Evolutionary conservation across 1,284 basidiomycete genomes (phyloP).

Genomic region (Ceratobasidium sp.): DNA sequence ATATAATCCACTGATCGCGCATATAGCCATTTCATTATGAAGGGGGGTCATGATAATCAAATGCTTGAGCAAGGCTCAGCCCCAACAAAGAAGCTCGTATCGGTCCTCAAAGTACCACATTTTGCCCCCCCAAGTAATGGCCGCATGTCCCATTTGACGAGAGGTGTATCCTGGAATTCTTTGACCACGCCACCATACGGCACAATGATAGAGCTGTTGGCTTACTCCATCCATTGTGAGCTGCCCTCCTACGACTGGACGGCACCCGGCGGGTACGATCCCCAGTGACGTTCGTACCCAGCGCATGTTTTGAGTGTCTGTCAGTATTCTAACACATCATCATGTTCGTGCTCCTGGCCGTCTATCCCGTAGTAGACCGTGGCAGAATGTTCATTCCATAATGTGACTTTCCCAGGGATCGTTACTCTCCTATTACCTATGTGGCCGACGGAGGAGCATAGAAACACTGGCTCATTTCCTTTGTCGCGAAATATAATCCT

Average conservation of each 20-base stretch:
- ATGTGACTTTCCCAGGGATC: conserved; percentile 19
- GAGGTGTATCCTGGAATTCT: conserved; percentile 34
- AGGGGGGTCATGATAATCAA: no score
- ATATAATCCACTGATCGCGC: neutral
- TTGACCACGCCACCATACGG: conserved; percentile 35
- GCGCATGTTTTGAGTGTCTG: conserved; percentile 28
- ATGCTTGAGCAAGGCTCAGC: neutral
- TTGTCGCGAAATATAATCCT: conserved; percentile 22
- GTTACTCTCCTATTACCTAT: neutral
- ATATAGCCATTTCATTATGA: neutral
- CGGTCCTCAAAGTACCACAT: conserved; percentile 28
- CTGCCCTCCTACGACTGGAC: conserved; percentile 26
- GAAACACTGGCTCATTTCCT: conserved; percentile 27
- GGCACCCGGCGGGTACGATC: conserved; percentile 19
- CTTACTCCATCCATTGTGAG: neutral
- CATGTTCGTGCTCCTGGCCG: conserved; percentile 13
- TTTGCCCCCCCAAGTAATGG: conserved; percentile 24
- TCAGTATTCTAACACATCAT: conserved; percentile 17
- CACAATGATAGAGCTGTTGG: conserved; percentile 27
- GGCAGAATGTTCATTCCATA: conserved; percentile 12
- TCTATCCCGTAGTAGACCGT: conserved; percentile 22
- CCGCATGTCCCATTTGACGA: conserved; percentile 11
- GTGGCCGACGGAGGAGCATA: conserved; percentile 18
- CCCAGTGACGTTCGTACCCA: conserved; percentile 27
- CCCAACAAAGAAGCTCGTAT: conserved; percentile 33